Evolutionary conservation across 257 asterid genomes (phyloP).

Genomic region (Nicotiana benthamiana): DNA sequence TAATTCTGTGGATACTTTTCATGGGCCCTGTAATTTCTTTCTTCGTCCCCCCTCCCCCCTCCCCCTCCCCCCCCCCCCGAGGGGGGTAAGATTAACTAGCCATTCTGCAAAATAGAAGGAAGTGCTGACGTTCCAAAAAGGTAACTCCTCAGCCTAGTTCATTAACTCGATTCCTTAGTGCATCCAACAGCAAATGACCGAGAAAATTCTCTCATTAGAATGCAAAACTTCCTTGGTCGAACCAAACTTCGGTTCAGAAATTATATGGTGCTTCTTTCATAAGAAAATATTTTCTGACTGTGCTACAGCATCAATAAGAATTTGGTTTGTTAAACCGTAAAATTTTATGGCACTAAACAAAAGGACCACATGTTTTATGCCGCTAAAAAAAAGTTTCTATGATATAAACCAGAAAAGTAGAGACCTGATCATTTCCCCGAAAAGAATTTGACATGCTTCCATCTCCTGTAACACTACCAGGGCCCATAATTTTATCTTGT

Average conservation of each 20-base stretch:
- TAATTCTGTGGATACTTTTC: neutral
- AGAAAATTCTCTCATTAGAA: neutral
- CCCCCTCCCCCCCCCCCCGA: too few species aligned
- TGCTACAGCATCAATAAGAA: neutral
- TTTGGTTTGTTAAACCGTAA: neutral
- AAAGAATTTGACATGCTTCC: slow-evolving; percentile 86
- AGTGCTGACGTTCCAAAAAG: neutral
- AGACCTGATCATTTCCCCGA: slow-evolving; percentile 89
- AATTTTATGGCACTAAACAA: neutral
- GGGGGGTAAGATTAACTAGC: neutral
- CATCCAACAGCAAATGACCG: neutral
- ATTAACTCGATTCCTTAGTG: neutral
- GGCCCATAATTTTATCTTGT: slow-evolving; percentile 69
- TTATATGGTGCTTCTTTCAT: neutral
- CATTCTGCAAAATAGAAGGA: neutral
- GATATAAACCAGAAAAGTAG: slow-evolving; percentile 21
- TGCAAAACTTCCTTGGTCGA: neutral
- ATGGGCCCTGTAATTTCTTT: neutral
- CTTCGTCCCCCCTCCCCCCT: too few species aligned
- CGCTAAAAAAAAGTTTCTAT: neutral
- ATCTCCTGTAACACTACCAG: slow-evolving; percentile 65
- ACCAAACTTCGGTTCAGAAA: neutral
- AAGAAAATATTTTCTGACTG: neutral
- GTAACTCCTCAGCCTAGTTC: neutral
- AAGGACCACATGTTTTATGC: neutral